Conservation (phyloP, 2,329 filamentous ascomycete species). For the Exophiala calicioides region DNA sequence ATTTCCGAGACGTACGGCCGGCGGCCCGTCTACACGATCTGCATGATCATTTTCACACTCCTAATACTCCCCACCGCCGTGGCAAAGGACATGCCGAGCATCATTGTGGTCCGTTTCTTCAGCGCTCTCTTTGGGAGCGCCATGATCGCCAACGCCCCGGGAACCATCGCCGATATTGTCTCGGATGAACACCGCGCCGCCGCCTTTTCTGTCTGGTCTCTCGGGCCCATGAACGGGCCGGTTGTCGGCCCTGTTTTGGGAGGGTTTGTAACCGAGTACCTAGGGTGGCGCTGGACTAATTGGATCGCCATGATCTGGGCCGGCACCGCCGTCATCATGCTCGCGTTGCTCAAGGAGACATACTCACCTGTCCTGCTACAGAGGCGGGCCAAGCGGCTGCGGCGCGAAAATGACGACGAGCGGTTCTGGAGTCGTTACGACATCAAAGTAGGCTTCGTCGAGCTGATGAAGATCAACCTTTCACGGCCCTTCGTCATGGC, state of each 20-base stretch:
- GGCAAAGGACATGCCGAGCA: conserved; percentile 65
- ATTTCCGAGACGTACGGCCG: conserved; percentile 54
- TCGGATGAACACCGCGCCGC: conserved; percentile 75
- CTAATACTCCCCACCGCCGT: conserved; percentile 72
- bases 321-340: conserved; percentile 61
- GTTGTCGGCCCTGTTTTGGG: conserved; percentile 71
- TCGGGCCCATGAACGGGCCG: conserved; percentile 81
- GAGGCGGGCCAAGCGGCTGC: conserved; percentile 62
- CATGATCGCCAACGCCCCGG: conserved; percentile 81
- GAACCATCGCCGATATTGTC: conserved; percentile 81
- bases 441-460: conserved; percentile 62
- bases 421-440: conserved; percentile 82
- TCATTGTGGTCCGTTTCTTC: conserved; percentile 74
- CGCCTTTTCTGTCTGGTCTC: conserved; percentile 79
- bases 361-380: conserved; percentile 73
- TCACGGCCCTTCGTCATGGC: conserved; percentile 75
- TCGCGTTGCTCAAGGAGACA: conserved; percentile 68
- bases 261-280: conserved; percentile 68
- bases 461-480: conserved; percentile 73
- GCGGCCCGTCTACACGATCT: conserved; percentile 64
- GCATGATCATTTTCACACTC: conserved; percentile 64
- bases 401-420: conserved; percentile 69
- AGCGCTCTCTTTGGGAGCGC: conserved; percentile 73
- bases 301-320: conserved; percentile 77
- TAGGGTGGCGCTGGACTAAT: conserved; percentile 87